Evolutionary conservation across 202 grass and related monocot genomes (phyloP).

Genomic region (Saccharum hybrid): DNA sequence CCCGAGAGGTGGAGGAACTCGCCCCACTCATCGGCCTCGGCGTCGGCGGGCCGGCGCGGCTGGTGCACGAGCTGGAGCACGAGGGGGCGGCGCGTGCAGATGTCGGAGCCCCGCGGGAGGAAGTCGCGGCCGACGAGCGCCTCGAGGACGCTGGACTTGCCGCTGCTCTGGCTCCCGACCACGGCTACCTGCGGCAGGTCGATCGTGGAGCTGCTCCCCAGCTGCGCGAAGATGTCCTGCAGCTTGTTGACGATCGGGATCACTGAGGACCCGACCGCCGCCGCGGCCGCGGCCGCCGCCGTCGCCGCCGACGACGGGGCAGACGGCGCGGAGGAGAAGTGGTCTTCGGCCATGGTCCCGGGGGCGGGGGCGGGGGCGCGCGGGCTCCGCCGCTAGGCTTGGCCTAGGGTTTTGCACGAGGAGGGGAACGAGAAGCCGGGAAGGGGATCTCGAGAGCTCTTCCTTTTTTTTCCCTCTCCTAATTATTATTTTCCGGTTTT

Average conservation of each 20-base stretch:
- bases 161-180: slow-evolving; percentile 97
- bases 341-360: slow-evolving; percentile 59
- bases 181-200: slow-evolving; percentile 92
- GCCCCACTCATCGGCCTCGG: slow-evolving; percentile 81
- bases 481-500: slow-evolving; percentile 8
- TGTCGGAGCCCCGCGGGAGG: slow-evolving; percentile 92
- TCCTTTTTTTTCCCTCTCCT: background rate
- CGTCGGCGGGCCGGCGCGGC: slow-evolving; percentile 52
- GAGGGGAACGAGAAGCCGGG: background rate
- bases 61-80: slow-evolving; percentile 89
- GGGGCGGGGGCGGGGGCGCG: background rate
- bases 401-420: slow-evolving; percentile 56
- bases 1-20: slow-evolving; percentile 90
- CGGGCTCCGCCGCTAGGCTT: slow-evolving; percentile 33
- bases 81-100: slow-evolving; percentile 91
- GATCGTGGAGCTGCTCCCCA: slow-evolving; percentile 86
- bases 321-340: slow-evolving; percentile 37
- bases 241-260: slow-evolving; percentile 99
- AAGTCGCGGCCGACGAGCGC: slow-evolving; percentile 95
- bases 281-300: slow-evolving; percentile 47
- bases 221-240: slow-evolving; percentile 95
- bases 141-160: slow-evolving; percentile 97
- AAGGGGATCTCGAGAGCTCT: slow-evolving; percentile 47
- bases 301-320: slow-evolving; percentile 43
- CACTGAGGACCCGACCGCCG: slow-evolving; percentile 75